Percentiles rank a stretch among this genome's conserved stretches.
These are phyloP conservation scores for Cichorium intybus DNA, from an alignment of 140 eudicot genomes.

Conservation along the genomic window DNA sequence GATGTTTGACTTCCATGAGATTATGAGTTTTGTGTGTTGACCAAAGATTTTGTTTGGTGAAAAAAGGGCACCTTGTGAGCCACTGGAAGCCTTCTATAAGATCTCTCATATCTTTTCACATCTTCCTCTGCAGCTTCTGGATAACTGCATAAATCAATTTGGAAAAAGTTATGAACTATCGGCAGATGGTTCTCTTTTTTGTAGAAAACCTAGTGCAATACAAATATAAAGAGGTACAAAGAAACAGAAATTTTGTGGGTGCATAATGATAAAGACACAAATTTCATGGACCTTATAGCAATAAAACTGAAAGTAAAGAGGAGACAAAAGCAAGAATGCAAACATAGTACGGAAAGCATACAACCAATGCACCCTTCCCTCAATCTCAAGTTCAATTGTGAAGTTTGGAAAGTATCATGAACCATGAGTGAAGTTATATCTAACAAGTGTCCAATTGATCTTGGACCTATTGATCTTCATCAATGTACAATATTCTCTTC, in stretches of 20 bases:
- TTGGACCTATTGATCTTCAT: background rate
- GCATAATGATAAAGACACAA: too few relatives aligned
- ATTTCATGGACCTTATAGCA: too few relatives aligned
- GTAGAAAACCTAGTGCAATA: background rate
- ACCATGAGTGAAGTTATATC: background rate
- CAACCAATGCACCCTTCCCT: too few relatives aligned
- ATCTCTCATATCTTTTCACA: conserved; percentile 68
- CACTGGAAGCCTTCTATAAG: conserved; percentile 72
- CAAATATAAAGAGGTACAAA: background rate
- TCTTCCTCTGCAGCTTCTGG: conserved; percentile 97
- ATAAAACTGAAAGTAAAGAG: too few relatives aligned
- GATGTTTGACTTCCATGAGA: background rate
- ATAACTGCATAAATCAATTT: conserved; percentile 45
- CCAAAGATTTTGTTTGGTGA: background rate
- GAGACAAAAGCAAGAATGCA: too few relatives aligned
- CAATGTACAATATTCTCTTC: background rate
- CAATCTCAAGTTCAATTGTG: too few relatives aligned
- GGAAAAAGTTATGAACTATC: background rate
- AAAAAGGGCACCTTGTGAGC: conserved; percentile 66
- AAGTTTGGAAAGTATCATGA: too few relatives aligned
- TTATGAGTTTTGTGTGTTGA: conserved; percentile 8
- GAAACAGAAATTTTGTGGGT: background rate
- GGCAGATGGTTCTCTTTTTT: background rate
- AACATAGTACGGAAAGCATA: too few relatives aligned
- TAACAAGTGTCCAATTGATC: too few relatives aligned